Base-by-base conservation (phyloP, 192 early-diverging fungal genomes). In the Chytriomyces hyalinus region DNA sequence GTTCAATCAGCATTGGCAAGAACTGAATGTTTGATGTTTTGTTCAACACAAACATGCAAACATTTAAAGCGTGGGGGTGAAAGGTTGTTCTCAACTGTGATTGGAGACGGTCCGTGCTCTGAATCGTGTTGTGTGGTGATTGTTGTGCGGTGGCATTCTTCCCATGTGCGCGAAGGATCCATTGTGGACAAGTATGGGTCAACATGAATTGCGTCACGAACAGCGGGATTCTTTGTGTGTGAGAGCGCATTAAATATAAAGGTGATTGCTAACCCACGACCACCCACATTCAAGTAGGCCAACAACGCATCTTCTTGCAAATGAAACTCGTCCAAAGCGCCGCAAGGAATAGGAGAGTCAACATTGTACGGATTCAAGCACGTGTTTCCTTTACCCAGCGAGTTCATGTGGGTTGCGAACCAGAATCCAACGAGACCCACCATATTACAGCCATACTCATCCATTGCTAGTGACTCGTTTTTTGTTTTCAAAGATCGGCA, bases 201-300 rank as follows among this genome's bases (percentile, higher is more conserved):
- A 26, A 76, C 67, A 66, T 80, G 80, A 48, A 78, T 61, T 24
- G 71, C 72, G 17, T 65, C 15, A 49, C 74, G 77, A 9, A 76
- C 66, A 44, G 20, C 66, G 26, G 49, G 65, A 45, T 36, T 36
- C 36, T 36, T 36, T 36, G 36, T 36, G 36, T 36, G 36, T 36
- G 36, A 36, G 36, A 36, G 36, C 4, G 36, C 36, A 36, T 36
- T 36, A 36, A 36, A 36, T 36, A 36, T 36, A 36, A 36, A 36
- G 1, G 36, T 36, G 36, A 36, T 53, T 76, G 22, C 49, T 43
- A 61, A 62, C 24, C 22, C 22, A 77, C 24, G 47, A 46, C 49
- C 36, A 11, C 66, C 47, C 44, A 67, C 66, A 67, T 67, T 67
- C 66, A 67, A 46, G 45, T 67, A 67, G 3, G 20, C 44, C 13